Conservation (phyloP, 768 basidiomycete genomes). For the Pholiota molesta region DNA sequence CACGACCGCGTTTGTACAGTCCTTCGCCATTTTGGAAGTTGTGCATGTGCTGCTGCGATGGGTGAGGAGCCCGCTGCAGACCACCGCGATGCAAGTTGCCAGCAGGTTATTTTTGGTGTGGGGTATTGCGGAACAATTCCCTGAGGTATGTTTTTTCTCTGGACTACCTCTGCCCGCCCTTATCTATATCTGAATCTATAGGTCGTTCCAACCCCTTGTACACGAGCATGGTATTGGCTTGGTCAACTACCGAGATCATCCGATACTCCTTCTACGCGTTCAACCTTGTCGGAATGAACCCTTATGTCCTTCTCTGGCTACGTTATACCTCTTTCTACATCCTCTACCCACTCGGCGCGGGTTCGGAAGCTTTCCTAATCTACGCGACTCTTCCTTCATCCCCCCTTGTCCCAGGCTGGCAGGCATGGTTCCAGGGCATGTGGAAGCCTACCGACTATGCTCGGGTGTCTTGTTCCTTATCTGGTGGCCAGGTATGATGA, state of each 20-base stretch:
- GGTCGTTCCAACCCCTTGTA: slow-evolving; percentile 80
- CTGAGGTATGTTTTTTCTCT: slow-evolving; percentile 46
- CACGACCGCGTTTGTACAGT: slow-evolving; percentile 77
- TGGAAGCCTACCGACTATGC: slow-evolving; percentile 64
- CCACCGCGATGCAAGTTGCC: slow-evolving; percentile 79
- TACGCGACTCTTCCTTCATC: slow-evolving; percentile 70
- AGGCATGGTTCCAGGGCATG: slow-evolving; percentile 38
- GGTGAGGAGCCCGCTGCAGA: slow-evolving; percentile 76
- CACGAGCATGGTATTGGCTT: slow-evolving; percentile 90
- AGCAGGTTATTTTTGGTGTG: slow-evolving; percentile 85
- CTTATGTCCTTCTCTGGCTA: slow-evolving; percentile 58
- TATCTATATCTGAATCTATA: slow-evolving; percentile 24
- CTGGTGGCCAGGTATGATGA: slow-evolving; percentile 83
- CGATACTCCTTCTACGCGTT: slow-evolving; percentile 89
- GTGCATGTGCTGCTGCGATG: slow-evolving; percentile 77
- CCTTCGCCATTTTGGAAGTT: slow-evolving; percentile 81
- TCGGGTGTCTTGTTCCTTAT: slow-evolving; percentile 65
- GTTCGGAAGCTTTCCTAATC: slow-evolving; percentile 86
- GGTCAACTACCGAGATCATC: slow-evolving; percentile 90
- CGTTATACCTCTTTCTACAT: slow-evolving; percentile 95
- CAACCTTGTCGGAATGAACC: slow-evolving; percentile 58
- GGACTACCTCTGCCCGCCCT: neutral
- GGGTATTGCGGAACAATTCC: slow-evolving; percentile 73
- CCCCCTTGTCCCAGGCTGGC: slow-evolving; percentile 46
- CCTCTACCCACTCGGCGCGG: slow-evolving; percentile 92